Evolutionary conservation across 2,329 filamentous ascomycete species (phyloP).

Genomic region (Geosmithia flava): DNA sequence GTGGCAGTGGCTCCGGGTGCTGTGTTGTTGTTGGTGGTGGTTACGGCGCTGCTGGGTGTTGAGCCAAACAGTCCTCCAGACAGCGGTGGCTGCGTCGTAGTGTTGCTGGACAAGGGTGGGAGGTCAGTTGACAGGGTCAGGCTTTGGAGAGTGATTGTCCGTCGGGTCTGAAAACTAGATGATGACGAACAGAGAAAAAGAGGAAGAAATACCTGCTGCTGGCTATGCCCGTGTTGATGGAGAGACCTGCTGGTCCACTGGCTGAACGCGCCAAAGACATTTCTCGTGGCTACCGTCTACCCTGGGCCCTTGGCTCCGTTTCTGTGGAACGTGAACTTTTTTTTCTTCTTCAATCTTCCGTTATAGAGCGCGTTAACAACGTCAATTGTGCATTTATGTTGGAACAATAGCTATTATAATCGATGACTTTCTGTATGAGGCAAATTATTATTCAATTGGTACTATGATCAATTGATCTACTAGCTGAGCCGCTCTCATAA

Average conservation of each 20-base stretch:
- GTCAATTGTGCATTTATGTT: neutral
- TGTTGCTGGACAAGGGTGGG: conserved; percentile 4
- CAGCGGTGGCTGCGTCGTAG: conserved; percentile 17
- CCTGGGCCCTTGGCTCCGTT: neutral
- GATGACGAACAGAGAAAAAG: neutral
- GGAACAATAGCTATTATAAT: neutral
- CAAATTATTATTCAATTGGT: too few species aligned
- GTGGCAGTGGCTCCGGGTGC: conserved; percentile 3
- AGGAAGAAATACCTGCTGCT: conserved; percentile 27
- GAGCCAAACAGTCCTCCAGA: conserved; percentile 24
- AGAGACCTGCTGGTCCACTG: conserved; percentile 47
- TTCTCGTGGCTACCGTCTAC: neutral
- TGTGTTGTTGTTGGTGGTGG: conserved; percentile 10
- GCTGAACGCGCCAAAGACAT: conserved; percentile 44
- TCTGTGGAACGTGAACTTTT: neutral
- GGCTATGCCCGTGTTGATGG: conserved; percentile 48
- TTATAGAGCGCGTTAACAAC: neutral
- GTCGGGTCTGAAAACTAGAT: neutral
- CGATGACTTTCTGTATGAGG: too few species aligned
- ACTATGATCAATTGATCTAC: too few species aligned
- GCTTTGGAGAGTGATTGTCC: neutral
- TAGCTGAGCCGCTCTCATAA: too few species aligned
- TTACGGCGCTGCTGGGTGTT: conserved; percentile 1
- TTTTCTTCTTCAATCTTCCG: neutral
- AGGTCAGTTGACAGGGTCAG: neutral